phyloP scores from a whole-genome alignment of 1,284 basidiomycete genomes.

The Ustilago esculenta region DNA sequence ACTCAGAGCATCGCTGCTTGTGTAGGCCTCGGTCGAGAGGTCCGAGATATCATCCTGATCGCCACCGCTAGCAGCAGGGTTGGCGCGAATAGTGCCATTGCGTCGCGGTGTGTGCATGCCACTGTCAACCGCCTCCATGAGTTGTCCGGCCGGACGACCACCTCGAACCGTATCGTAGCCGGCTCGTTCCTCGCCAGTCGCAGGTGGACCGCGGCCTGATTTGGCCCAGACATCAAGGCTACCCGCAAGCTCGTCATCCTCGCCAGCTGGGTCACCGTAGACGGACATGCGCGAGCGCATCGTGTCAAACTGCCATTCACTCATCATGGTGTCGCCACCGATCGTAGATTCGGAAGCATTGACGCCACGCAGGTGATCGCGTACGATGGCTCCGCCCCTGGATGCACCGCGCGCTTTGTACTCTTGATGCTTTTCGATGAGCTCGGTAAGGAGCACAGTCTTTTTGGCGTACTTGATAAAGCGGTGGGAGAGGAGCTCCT shows the following conservation, averaged over 20 bases:
- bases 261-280: constrained; percentile 69
- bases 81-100: constrained; percentile 25
- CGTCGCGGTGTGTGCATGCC: constrained; percentile 37
- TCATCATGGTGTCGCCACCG: constrained; percentile 74
- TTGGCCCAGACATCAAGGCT: constrained; percentile 50
- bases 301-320: constrained; percentile 96
- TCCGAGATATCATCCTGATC: constrained; percentile 42
- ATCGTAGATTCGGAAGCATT: constrained; percentile 41
- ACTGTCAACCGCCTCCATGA: constrained; percentile 53
- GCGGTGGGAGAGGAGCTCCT: constrained; percentile 87
- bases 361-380: constrained; percentile 48
- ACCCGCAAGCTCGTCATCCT: constrained; percentile 69
- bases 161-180: constrained; percentile 57
- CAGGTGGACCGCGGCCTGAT: constrained; percentile 56
- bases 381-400: constrained; percentile 45
- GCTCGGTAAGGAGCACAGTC: constrained; percentile 82
- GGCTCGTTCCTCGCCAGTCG: constrained; percentile 66
- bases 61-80: constrained; percentile 9
- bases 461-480: constrained; percentile 85
- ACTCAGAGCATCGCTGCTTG: constrained; percentile 40
- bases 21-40: constrained; percentile 36
- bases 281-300: constrained; percentile 75
- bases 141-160: constrained; percentile 49
- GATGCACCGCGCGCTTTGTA: constrained; percentile 61
- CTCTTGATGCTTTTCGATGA: constrained; percentile 74